Base-by-base conservation (phyloP, 2,329 filamentous ascomycete genomes). In the Xylariaceae sp. region DNA sequence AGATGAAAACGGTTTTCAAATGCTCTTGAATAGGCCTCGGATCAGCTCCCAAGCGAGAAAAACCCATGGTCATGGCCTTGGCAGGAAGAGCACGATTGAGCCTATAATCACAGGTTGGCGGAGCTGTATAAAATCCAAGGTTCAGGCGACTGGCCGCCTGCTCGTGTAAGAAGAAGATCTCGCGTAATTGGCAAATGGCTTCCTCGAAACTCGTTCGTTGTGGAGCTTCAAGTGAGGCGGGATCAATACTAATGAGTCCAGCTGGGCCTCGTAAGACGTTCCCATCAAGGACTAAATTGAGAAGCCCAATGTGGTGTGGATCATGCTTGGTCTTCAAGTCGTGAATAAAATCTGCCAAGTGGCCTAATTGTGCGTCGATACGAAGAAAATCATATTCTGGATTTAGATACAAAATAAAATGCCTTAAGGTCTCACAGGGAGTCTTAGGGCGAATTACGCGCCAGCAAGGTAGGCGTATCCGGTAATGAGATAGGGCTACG, bases 121-220 rank as follows among this genome's bases (percentile, higher is more conserved):
- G 33, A 35, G 33, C 33, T 10, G 33, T 35, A 35, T 11, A 16
- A 35, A 35, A 35, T 17, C 33, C 33, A 35, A 35, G 33, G 16
- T 35, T 35, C 6, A 35, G 8, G 33, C 33, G 33, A 16, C 33
- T 16, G 6, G 33, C 33, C 17, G 16, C 16, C 17, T 35, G 33
- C 33, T 35, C 33, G 33, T 35, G 33, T 35, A 35, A 11, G 17
- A 35, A 35, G 33, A 35, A 35, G 33, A 35, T 35, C 33, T 35
- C 33, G 33, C 33, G 33, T 35, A 35, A 35, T 11, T 35, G 33
- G 16, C 8, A 17, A 35, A 35, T 35, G 10, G 33, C 17, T 17
- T 35, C 33, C 33, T 11, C 10, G 33, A 35, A 35, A 35, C 33
- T 35, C 33, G 16, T 35, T 35, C 33, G 33, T 17, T 35, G 33